Evolutionary conservation across 1,284 basidiomycete species (phyloP).

Genomic region (Tilletia setariae): DNA sequence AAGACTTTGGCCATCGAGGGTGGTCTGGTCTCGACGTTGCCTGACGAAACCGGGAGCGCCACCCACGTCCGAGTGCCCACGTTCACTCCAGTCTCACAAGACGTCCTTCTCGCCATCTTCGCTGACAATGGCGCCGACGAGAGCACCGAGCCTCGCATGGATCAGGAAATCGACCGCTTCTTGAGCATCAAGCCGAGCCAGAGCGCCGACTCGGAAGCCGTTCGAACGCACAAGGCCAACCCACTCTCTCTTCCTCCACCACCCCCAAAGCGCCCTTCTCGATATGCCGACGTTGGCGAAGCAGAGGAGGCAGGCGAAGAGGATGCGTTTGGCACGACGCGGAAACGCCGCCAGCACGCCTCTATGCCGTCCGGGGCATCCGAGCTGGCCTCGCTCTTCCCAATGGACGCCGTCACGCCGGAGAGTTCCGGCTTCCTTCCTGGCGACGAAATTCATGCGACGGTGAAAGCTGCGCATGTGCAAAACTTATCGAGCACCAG

Average conservation of each 20-base stretch:
- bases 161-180: slow-evolving; percentile 12
- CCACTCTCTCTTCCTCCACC: no score
- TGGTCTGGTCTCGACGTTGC: background rate
- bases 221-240: no score
- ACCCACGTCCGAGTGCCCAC: background rate
- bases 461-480: background rate
- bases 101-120: slow-evolving; percentile 10
- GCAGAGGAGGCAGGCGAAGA: background rate
- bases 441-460: slow-evolving; percentile 2
- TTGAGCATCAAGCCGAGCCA: background rate
- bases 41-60: background rate
- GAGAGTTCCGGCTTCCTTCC: background rate
- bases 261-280: background rate
- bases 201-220: no score
- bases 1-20: background rate
- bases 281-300: background rate
- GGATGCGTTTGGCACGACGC: background rate
- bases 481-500: background rate
- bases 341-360: background rate
- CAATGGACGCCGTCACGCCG: background rate
- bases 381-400: slow-evolving; percentile 1
- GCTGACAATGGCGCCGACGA: background rate
- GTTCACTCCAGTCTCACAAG: slow-evolving; percentile 11
- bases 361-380: background rate
- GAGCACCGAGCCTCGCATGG: background rate